These are phyloP conservation scores for Blastobotrys petasosporus DNA, from an alignment of 1,139 yeast species.

Conservation along the genomic window DNA sequence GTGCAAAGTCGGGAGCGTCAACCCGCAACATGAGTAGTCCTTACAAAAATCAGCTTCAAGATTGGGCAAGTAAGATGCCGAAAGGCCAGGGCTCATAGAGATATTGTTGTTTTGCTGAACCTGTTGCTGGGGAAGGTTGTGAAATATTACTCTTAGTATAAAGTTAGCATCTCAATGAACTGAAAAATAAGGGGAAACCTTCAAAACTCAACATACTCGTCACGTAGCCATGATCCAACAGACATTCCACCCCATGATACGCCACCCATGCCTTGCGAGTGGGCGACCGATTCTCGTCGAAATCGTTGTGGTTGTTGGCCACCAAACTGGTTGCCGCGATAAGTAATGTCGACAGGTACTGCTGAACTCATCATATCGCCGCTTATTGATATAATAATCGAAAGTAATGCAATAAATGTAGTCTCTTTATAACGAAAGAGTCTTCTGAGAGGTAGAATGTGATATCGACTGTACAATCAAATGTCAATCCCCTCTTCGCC, in stretches of 20 bases:
- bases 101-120: conserved; percentile 31
- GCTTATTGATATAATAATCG: no score
- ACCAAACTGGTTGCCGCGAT: conserved; percentile 26
- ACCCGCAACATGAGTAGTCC: conserved; percentile 95
- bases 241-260: conserved; percentile 97
- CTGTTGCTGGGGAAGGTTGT: conserved; percentile 21
- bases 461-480: no score
- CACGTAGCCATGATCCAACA: conserved; percentile 93
- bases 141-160: conserved; percentile 27
- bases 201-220: conserved; percentile 51
- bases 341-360: conserved; percentile 39
- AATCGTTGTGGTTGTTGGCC: conserved; percentile 26
- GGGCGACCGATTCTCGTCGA: conserved; percentile 87
- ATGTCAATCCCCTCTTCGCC: no score
- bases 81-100: conserved; percentile 48
- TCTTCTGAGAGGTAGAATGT: no score
- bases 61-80: conserved; percentile 77
- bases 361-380: conserved; percentile 29
- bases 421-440: no score
- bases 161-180: conserved; percentile 3
- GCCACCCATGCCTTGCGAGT: conserved; percentile 96
- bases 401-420: no score
- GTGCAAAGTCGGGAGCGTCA: conserved; percentile 83
- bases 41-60: conserved; percentile 94
- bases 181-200: conserved; percentile 2